Conservation (phyloP, 768 basidiomycete genomes). For the Fistulinella prunicolor region DNA sequence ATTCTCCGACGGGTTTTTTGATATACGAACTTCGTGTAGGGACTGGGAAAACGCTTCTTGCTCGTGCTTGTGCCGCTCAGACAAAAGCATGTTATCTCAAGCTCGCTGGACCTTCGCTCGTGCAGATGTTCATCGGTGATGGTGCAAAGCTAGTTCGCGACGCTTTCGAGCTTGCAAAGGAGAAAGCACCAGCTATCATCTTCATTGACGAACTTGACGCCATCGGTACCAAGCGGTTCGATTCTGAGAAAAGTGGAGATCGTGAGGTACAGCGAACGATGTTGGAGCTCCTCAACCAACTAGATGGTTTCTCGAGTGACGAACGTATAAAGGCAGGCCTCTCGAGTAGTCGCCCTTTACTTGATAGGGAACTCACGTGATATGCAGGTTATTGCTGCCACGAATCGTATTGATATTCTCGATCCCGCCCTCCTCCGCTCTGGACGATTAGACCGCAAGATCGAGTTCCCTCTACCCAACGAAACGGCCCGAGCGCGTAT, state of each 20-base stretch:
- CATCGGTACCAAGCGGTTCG: constrained; percentile 98
- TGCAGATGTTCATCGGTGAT: constrained; percentile 99
- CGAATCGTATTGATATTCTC: constrained; percentile 97
- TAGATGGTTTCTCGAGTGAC: constrained; percentile 97
- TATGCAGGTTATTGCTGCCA: constrained; percentile 91
- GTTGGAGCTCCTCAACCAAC: constrained; percentile 96
- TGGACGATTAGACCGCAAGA: constrained; percentile 95
- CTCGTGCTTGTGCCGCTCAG: constrained; percentile 96
- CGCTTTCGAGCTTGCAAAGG: constrained; percentile 96
- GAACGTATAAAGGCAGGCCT: constrained; percentile 97
- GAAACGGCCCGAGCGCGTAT: constrained; percentile 96
- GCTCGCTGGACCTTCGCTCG: constrained; percentile 94
- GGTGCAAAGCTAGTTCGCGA: constrained; percentile 98
- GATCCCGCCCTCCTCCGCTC: constrained; percentile 98
- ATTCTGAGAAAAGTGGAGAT: constrained; percentile 98
- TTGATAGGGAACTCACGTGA: constrained; percentile 6
- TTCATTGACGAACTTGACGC: constrained; percentile 98
- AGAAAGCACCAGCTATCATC: constrained; percentile 98
- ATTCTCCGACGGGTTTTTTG: not conserved
- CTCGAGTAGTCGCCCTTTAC: not conserved
- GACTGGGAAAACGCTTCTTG: constrained; percentile 96
- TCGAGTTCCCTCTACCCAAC: constrained; percentile 96
- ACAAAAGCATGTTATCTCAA: constrained; percentile 98
- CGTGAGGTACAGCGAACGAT: constrained; percentile 99
- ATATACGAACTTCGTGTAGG: constrained; percentile 39